These are phyloP conservation scores for Silybum marianum DNA, from an alignment of 129 eudicot genomes.

Conservation along the genomic window DNA sequence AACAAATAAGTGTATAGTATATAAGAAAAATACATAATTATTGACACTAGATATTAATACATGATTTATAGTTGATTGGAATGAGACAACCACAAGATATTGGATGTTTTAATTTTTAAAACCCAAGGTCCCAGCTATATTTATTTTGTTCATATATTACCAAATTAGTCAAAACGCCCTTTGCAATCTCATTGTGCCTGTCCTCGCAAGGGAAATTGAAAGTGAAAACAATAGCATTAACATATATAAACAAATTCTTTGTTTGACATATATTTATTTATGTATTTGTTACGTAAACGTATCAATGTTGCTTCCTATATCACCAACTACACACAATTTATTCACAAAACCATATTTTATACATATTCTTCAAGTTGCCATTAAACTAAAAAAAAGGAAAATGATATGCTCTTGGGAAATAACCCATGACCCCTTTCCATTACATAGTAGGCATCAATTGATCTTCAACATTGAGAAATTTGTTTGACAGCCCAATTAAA, in stretches of 20 bases:
- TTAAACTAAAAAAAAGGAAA: background rate
- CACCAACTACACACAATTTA: constrained; percentile 17
- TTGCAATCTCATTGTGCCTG: constrained; percentile 6
- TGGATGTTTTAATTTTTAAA: background rate
- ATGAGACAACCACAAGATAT: background rate
- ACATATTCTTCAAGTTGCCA: constrained; percentile 25
- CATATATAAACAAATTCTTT: background rate
- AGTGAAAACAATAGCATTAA: background rate
- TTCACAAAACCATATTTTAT: constrained; percentile 16
- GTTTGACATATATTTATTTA: background rate
- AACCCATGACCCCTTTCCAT: no score
- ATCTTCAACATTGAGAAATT: background rate
- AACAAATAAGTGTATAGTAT: background rate
- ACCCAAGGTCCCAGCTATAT: background rate
- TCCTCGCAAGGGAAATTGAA: constrained; percentile 33
- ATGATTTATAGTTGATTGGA: background rate
- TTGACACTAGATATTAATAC: no score
- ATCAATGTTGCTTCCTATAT: constrained; percentile 17
- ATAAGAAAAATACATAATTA: background rate
- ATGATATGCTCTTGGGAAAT: no score
- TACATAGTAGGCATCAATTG: constrained; percentile 8
- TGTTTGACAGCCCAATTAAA: background rate
- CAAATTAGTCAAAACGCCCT: constrained; percentile 26
- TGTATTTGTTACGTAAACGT: constrained; percentile 27
- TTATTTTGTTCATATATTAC: background rate